These are phyloP conservation scores for Populus deltoides DNA, from an alignment of 345 rosid genomes.

Conservation along the genomic window DNA sequence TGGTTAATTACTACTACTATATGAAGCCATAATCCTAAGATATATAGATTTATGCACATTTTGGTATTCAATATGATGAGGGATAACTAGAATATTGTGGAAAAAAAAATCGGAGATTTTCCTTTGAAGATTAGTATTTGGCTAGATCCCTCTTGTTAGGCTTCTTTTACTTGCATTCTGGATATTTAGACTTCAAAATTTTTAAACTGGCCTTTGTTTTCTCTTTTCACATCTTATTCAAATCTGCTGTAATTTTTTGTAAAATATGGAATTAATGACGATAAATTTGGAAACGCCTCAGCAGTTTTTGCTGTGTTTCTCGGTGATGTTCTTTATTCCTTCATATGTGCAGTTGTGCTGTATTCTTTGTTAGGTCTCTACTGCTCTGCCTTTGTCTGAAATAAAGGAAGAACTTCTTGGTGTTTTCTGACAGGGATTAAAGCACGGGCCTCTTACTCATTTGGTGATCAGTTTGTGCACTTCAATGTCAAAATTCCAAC, in stretches of 20 bases:
- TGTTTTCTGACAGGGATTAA: constrained; percentile 57
- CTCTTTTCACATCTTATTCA: background rate
- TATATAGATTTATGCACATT: background rate
- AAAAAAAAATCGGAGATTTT: background rate
- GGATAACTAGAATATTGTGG: background rate
- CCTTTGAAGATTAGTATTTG: background rate
- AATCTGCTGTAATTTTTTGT: background rate
- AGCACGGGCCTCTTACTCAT: constrained; percentile 62
- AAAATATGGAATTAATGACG: background rate
- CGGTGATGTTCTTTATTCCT: background rate
- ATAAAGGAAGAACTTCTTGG: background rate
- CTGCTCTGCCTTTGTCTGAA: background rate
- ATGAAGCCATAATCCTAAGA: background rate
- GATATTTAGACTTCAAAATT: no score
- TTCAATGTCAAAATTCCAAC: constrained; percentile 86
- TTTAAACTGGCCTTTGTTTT: background rate
- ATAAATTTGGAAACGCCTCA: background rate
- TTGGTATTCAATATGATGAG: background rate
- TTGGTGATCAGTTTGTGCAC: constrained; percentile 92
- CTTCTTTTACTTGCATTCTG: background rate
- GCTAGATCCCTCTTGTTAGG: background rate
- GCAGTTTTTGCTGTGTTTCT: background rate
- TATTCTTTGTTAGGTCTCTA: background rate
- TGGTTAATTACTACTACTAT: background rate
- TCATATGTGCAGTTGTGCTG: background rate